Evolutionary conservation across 164 flowering plant genomes (phyloP), one percentile per base, ranked within the genome.

Genomic region (Dillenia suffruticosa): DNA sequence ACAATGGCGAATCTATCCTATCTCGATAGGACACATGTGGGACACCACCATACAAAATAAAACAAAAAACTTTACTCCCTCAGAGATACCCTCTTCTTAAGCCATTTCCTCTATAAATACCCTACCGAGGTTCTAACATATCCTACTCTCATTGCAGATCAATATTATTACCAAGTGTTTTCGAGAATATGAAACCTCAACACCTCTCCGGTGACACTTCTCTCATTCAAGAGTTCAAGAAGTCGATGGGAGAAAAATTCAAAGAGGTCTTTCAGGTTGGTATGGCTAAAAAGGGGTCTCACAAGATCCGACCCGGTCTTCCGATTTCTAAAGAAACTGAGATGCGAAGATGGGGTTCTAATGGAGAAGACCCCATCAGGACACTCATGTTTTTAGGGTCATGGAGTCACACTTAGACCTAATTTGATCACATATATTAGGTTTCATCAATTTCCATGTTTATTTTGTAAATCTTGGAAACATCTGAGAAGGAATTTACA

Each of bases 331-430:
- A 62, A 10, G 71, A 73, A 53, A 61, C 50, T 8, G 80, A 73
- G 65, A 68, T 81, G 71, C 72, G 77, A 55, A 65, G 62, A 44
- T 14, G 59, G 62, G 54, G 59, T 48, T 52, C 22, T 16, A 60
- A 24, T 2, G 63, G 56, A 0, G 87, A 86, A 63, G 92, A 87
- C 52, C 88, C 92, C 4, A 82, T 87, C 19, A 79, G 84, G 77
- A 84, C 81, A 24, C 66, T 87, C 46, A 82, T 87, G 77, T 87
- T 87, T 77, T 77, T 87, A 74, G 87, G 88, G 2, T 79, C 88
- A 2, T 87, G 92, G 92, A 76, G 73, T 61, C 92, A 82, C 65
- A 82, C 88, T 0, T 85, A 70, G 62, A 10, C 11, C 3, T 47
- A 44, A 17, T 6, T 24, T 40, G 40, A 32, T 32, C 40, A 32